Percentiles rank a stretch among this genome's conserved stretches.
phyloP scores from a whole-genome alignment of 2,329 filamentous ascomycete genomes.

The Aspergillus melleus region DNA sequence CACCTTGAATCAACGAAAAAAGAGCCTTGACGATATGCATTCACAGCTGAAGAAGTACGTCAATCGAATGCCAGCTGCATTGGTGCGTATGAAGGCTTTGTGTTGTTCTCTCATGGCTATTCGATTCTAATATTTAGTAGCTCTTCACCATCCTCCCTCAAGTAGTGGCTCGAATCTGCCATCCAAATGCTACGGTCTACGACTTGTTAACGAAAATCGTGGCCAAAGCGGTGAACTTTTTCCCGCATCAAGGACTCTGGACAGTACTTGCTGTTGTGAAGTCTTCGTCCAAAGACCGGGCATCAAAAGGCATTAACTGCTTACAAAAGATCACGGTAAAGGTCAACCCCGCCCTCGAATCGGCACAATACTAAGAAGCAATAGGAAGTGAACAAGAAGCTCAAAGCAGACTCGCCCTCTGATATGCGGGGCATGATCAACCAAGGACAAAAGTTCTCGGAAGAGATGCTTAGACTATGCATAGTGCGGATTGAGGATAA shows the following conservation, averaged over 20 bases:
- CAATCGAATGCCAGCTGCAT: slow-evolving; percentile 47
- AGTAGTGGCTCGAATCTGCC: slow-evolving; percentile 92
- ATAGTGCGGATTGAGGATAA: slow-evolving; percentile 74
- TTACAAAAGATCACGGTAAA: slow-evolving; percentile 43
- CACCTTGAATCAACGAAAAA: slow-evolving; percentile 54
- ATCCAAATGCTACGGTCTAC: slow-evolving; percentile 77
- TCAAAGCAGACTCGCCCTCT: slow-evolving; percentile 40
- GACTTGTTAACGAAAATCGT: slow-evolving; percentile 77
- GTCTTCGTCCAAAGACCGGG: slow-evolving; percentile 71
- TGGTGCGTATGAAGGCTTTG: slow-evolving; percentile 32
- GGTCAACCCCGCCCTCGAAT: background rate
- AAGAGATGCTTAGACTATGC: slow-evolving; percentile 78
- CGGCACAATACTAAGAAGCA: slow-evolving; percentile 12
- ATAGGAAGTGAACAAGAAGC: slow-evolving; percentile 54
- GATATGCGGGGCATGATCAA: slow-evolving; percentile 73
- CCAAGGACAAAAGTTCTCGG: slow-evolving; percentile 78
- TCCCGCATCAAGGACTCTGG: slow-evolving; percentile 92
- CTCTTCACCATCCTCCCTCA: slow-evolving; percentile 73
- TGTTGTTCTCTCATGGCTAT: background rate
- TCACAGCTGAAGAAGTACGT: slow-evolving; percentile 78
- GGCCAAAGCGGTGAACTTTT: slow-evolving; percentile 77
- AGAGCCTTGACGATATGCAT: slow-evolving; percentile 69
- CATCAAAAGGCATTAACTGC: slow-evolving; percentile 51
- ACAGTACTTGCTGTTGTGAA: slow-evolving; percentile 84
- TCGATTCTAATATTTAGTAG: slow-evolving; percentile 28